Base-by-base conservation (phyloP, 1,284 basidiomycete species). In the Papiliotrema nemorosa region DNA sequence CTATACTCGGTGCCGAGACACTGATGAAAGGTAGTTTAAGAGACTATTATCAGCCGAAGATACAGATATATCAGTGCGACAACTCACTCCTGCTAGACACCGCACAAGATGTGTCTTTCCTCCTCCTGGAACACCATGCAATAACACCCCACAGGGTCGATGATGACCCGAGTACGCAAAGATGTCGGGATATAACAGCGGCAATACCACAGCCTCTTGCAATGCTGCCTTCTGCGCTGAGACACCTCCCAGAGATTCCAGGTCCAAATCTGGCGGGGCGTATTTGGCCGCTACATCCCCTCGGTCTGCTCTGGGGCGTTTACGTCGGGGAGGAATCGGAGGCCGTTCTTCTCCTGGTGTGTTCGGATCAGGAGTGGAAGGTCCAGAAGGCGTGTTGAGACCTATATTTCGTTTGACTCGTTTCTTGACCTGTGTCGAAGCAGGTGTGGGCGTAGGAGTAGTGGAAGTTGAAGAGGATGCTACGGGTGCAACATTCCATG, bases 91-190 rank as follows among this genome's bases (percentile, higher is more conserved):
- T 35, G 92, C 93, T 45, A 97, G 87, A 20, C 94, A 92, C 69
- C 89, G 86, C 9, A 91, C 91, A 18, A 94, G 75, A 65, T 93
- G 75, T 0, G 92, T 96, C 76, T 98, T 98, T 13, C 96, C 96
- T 66, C 93, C 97, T 7, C 94, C 94, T 0, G 94, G 93, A 2
- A 94, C 94, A 1, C 94, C 96, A 72, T 97, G 90, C 6, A 98
- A 76, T 21, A 98, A 75, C 0, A 98, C 91, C n/a, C 94, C 94
- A 44, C 92, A 78, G 0, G 93, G 93, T 3, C 93, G 86, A 59
- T 89, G 87, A 10, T 97, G 87, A 2, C 94, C 94, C 0, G 91
- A 94, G 62, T 92, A 86, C 5, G 88, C 74, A 74, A 97, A 98
- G 13, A 98, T 85, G 72, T 98, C 94, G 0, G 94, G 94, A 74